These are phyloP conservation scores for Pleurotus tuoliensis DNA, from an alignment of 768 basidiomycete species.

Conservation along the genomic window DNA sequence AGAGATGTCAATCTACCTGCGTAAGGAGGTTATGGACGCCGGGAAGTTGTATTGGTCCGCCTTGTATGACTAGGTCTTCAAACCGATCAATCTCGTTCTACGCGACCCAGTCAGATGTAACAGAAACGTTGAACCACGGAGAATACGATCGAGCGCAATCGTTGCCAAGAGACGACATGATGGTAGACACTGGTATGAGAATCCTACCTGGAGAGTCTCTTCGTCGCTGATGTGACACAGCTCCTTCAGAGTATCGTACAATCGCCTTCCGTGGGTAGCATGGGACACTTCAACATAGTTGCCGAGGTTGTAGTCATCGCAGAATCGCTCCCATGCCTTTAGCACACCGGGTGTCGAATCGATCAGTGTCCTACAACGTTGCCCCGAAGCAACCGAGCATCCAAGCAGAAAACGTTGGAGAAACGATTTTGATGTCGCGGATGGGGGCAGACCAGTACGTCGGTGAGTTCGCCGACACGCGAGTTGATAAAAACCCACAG, in stretches of 20 bases:
- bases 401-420: neutral
- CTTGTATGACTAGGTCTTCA: slow-evolving; percentile 68
- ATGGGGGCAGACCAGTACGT: neutral
- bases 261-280: slow-evolving; percentile 70
- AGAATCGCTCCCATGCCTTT: slow-evolving; percentile 72
- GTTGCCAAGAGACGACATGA: slow-evolving; percentile 1
- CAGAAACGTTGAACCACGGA: neutral
- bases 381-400: slow-evolving; percentile 1
- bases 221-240: slow-evolving; percentile 63
- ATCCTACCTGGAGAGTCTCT: slow-evolving; percentile 47
- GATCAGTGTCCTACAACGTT: slow-evolving; percentile 53
- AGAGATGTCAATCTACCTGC: slow-evolving; percentile 36
- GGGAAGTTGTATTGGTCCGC: slow-evolving; percentile 60
- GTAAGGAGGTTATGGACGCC: slow-evolving; percentile 57
- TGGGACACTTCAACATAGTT: slow-evolving; percentile 45
- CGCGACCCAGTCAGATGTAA: neutral
- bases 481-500: slow-evolving; percentile 12
- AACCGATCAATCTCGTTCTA: slow-evolving; percentile 73
- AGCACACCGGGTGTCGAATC: slow-evolving; percentile 85
- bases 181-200: neutral
- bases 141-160: neutral
- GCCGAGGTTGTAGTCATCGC: slow-evolving; percentile 54
- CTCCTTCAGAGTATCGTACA: slow-evolving; percentile 71
- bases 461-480: slow-evolving; percentile 7
- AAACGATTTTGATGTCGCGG: neutral